Evolutionary conservation across 306 rosid species (phyloP).

Genomic region (Hylodesmum podocarpum): DNA sequence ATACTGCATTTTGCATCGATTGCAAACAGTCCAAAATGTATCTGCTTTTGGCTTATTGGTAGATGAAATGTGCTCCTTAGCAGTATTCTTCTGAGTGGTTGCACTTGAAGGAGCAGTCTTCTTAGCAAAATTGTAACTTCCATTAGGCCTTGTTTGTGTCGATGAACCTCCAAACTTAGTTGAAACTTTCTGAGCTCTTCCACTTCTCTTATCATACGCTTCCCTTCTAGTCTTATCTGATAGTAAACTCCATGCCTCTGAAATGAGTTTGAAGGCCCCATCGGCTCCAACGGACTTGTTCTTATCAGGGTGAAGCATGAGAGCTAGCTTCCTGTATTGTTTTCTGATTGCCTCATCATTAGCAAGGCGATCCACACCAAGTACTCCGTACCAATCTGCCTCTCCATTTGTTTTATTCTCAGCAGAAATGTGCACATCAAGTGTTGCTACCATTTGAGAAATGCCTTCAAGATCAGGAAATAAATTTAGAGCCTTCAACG

Average conservation of each 20-base stretch:
- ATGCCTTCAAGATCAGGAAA: constrained; percentile 83
- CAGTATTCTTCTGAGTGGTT: constrained; percentile 53
- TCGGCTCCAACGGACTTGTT: constrained; percentile 86
- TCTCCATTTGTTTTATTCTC: constrained; percentile 73
- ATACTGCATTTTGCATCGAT: constrained; percentile 88
- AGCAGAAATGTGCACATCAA: constrained; percentile 73
- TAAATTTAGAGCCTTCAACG: constrained; percentile 75
- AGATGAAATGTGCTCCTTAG: constrained; percentile 55
- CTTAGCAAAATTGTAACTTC: constrained; percentile 57
- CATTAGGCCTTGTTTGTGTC: constrained; percentile 51
- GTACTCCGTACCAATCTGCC: constrained; percentile 87
- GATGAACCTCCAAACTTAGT: constrained; percentile 48
- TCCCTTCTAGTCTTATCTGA: constrained; percentile 65
- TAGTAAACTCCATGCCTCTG: constrained; percentile 89
- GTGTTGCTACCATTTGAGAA: constrained; percentile 75
- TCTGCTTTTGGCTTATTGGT: constrained; percentile 51
- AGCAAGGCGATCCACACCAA: constrained; percentile 63
- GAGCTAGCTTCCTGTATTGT: constrained; percentile 85
- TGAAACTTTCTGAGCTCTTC: constrained; percentile 46
- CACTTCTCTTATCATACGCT: constrained; percentile 59
- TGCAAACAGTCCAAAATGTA: constrained; percentile 96
- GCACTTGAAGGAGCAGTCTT: constrained; percentile 47
- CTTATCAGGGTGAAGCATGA: constrained; percentile 93
- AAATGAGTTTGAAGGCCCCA: constrained; percentile 87
- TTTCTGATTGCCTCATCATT: constrained; percentile 76